Conservation (phyloP, 2,329 filamentous ascomycete genomes). For the Lomentospora prolificans region DNA sequence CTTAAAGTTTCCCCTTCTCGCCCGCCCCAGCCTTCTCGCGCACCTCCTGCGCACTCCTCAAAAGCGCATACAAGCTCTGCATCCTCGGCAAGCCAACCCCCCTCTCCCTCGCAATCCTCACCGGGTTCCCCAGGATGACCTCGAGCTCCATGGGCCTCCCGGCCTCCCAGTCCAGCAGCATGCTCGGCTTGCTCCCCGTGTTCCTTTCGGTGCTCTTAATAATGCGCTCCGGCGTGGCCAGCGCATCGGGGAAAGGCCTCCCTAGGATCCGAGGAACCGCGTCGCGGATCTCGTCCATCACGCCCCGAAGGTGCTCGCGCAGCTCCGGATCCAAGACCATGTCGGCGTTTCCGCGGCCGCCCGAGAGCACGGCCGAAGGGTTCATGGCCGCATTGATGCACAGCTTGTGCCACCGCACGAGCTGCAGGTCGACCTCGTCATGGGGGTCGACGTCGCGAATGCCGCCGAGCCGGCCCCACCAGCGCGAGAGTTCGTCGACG, state of each 20-base stretch:
- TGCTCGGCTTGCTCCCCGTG: slow-evolving; percentile 53
- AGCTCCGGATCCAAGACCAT: slow-evolving; percentile 58
- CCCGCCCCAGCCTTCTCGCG: slow-evolving; percentile 25
- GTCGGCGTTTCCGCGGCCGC: slow-evolving; percentile 53
- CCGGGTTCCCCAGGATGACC: slow-evolving; percentile 62
- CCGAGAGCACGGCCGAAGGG: slow-evolving; percentile 57
- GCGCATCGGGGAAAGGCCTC: slow-evolving; percentile 42
- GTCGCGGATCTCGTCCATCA: slow-evolving; percentile 61
- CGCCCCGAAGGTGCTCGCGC: slow-evolving; percentile 47
- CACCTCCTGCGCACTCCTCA: slow-evolving; percentile 50
- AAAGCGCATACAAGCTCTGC: slow-evolving; percentile 56
- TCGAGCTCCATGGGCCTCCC: slow-evolving; percentile 60
- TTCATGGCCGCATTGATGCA: slow-evolving; percentile 71
- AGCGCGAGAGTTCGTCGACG: slow-evolving; percentile 32
- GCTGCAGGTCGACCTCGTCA: slow-evolving; percentile 56
- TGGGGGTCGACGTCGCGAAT: slow-evolving; percentile 57
- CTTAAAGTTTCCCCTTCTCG: slow-evolving; percentile 2
- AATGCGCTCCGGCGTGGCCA: slow-evolving; percentile 55
- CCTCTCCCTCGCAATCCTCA: slow-evolving; percentile 51
- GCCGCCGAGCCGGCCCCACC: slow-evolving; percentile 45
- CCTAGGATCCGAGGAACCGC: slow-evolving; percentile 55
- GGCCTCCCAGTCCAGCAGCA: slow-evolving; percentile 62
- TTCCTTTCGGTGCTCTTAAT: slow-evolving; percentile 54
- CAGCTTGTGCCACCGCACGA: slow-evolving; percentile 66
- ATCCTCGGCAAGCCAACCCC: slow-evolving; percentile 57